Evolutionary conservation across 2,329 filamentous ascomycete species (phyloP).

Genomic region (Emydomyces testavorans): DNA sequence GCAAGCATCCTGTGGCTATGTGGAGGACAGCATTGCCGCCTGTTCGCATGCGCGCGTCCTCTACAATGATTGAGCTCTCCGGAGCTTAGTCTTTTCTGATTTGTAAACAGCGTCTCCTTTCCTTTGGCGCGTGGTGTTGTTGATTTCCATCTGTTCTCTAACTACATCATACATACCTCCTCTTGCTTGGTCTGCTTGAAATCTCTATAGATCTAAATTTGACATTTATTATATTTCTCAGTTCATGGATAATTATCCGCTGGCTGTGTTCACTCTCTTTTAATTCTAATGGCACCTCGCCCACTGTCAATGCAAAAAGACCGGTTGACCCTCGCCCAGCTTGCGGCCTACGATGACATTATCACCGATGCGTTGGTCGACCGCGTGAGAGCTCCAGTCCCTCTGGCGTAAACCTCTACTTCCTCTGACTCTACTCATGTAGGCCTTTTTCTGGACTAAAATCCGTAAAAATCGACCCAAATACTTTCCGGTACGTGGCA

Average conservation of each 20-base stretch:
- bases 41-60: constrained; percentile 10
- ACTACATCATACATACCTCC: too few species aligned
- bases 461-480: constrained; percentile 88
- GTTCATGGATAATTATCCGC: constrained; percentile 9
- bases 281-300: constrained; percentile 14
- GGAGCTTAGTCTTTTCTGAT: constrained; percentile 2
- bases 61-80: constrained; percentile 11
- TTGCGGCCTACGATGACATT: constrained; percentile 90
- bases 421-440: constrained; percentile 10
- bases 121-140: constrained; percentile 9
- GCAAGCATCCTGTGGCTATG: not conserved
- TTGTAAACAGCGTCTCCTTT: constrained; percentile 6
- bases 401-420: not conserved
- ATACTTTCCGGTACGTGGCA: constrained; percentile 71
- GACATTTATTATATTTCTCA: not conserved
- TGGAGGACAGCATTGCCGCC: constrained; percentile 7
- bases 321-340: constrained; percentile 70
- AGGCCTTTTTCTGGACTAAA: constrained; percentile 88
- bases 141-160: not conserved
- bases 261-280: constrained; percentile 1
- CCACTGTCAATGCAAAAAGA: constrained; percentile 42
- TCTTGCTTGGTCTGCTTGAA: not conserved
- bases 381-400: constrained; percentile 53
- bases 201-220: constrained; percentile 1
- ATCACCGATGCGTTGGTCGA: constrained; percentile 91